phyloP scores from a whole-genome alignment of 2,329 filamentous ascomycete genomes.

The Cytospora leucostoma region DNA sequence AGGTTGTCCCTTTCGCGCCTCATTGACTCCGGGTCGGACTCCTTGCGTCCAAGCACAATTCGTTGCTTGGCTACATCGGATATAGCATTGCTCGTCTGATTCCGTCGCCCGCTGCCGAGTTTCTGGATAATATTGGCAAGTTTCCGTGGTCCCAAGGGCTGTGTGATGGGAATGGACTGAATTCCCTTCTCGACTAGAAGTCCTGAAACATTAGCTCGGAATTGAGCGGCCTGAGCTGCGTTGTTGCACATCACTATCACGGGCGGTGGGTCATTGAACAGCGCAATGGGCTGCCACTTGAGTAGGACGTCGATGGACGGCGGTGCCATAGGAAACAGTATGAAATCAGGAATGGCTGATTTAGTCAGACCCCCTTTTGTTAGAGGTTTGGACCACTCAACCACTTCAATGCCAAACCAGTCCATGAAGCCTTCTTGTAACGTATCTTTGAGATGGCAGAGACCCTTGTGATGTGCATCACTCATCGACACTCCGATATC shows the following conservation, averaged over 20 bases:
- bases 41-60: conserved; percentile 18
- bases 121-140: conserved; percentile 18
- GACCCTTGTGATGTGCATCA: conserved; percentile 24
- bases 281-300: background rate
- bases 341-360: background rate
- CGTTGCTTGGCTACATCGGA: background rate
- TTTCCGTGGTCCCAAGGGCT: conserved; percentile 20
- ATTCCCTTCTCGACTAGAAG: conserved; percentile 16
- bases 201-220: conserved; percentile 12
- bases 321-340: conserved; percentile 25
- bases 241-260: conserved; percentile 19
- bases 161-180: conserved; percentile 18
- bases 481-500: conserved; percentile 9
- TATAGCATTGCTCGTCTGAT: background rate
- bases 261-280: background rate
- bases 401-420: conserved; percentile 41
- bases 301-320: conserved; percentile 28
- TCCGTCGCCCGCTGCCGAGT: background rate
- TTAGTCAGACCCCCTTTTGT: background rate
- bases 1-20: conserved; percentile 21
- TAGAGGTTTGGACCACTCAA: conserved; percentile 22
- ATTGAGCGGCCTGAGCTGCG: conserved; percentile 10
- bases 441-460: conserved; percentile 34
- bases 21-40: conserved; percentile 23
- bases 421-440: conserved; percentile 35